Percentiles rank a stretch among this genome's conserved stretches.
These are phyloP conservation scores for Lomentospora prolificans DNA, from an alignment of 2,329 filamentous ascomycete species.

Conservation along the genomic window DNA sequence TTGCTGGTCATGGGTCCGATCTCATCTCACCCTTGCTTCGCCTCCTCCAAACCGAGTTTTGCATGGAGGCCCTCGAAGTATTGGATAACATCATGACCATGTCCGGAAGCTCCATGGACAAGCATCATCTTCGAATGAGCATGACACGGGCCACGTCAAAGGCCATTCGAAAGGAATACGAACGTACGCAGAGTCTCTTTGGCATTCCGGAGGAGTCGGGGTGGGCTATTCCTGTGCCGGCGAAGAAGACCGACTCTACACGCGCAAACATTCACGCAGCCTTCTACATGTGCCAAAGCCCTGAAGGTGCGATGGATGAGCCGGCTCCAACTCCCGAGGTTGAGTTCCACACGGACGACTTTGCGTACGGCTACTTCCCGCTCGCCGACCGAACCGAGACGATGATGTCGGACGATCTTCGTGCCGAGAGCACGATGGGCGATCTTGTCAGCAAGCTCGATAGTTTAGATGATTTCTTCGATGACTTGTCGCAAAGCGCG, in stretches of 20 bases:
- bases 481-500: constrained; percentile 52
- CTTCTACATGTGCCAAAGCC: constrained; percentile 82
- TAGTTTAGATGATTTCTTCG: constrained; percentile 74
- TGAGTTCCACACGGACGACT: constrained; percentile 87
- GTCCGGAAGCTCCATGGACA: constrained; percentile 84
- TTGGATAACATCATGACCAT: constrained; percentile 94
- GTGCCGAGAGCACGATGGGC: constrained; percentile 63
- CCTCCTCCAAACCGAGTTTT: constrained; percentile 85
- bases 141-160: constrained; percentile 86
- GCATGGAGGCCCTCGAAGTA: constrained; percentile 82
- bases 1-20: constrained; percentile 85
- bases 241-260: constrained; percentile 77
- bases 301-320: constrained; percentile 47
- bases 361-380: constrained; percentile 68
- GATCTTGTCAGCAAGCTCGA: constrained; percentile 76
- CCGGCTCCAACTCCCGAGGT: constrained; percentile 70
- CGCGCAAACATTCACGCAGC: constrained; percentile 89
- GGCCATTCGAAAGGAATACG: constrained; percentile 85
- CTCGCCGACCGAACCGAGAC: constrained; percentile 68
- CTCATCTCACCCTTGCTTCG: constrained; percentile 87
- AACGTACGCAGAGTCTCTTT: constrained; percentile 86
- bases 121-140: constrained; percentile 92
- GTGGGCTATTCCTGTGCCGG: constrained; percentile 91
- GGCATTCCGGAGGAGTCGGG: constrained; percentile 93
- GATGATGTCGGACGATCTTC: constrained; percentile 80